Conservation (phyloP, 768 basidiomycete species). For the Jaapia argillacea region DNA sequence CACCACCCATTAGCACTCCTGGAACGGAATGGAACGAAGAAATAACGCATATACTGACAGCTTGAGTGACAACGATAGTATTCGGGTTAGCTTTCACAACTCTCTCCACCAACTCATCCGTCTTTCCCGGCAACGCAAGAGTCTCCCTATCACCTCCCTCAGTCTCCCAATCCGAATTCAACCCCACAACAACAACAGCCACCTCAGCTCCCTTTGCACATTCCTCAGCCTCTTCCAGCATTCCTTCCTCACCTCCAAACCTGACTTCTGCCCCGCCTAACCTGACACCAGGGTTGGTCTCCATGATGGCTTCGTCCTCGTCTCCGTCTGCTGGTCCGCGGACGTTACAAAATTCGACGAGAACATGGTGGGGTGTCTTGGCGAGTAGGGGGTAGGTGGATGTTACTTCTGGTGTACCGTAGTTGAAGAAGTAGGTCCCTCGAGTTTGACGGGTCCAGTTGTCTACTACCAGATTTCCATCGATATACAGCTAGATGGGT, state of each 20-base stretch:
- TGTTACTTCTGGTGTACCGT: slow-evolving; percentile 52
- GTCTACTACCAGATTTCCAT: slow-evolving; percentile 66
- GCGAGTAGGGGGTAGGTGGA: slow-evolving; percentile 47
- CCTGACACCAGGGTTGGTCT: slow-evolving; percentile 59
- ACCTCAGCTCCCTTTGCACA: slow-evolving; percentile 63
- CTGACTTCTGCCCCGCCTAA: slow-evolving; percentile 65
- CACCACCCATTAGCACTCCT: background rate
- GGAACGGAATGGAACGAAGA: slow-evolving; percentile 5
- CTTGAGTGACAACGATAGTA: slow-evolving; percentile 67
- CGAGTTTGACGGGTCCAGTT: slow-evolving; percentile 74
- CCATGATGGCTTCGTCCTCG: slow-evolving; percentile 53
- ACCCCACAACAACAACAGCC: slow-evolving; percentile 66
- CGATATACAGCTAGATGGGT: slow-evolving; percentile 50
- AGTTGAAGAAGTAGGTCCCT: slow-evolving; percentile 61
- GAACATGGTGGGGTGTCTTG: slow-evolving; percentile 41
- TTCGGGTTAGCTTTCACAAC: slow-evolving; percentile 58
- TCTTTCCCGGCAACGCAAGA: slow-evolving; percentile 60
- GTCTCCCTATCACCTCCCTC: slow-evolving; percentile 68
- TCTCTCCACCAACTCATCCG: slow-evolving; percentile 59
- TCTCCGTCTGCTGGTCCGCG: slow-evolving; percentile 64
- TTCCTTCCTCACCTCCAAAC: slow-evolving; percentile 46
- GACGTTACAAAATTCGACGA: slow-evolving; percentile 68
- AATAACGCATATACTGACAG: slow-evolving; percentile 34
- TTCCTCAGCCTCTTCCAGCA: slow-evolving; percentile 52
- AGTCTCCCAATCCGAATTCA: slow-evolving; percentile 67